phyloP scores from a whole-genome alignment of 768 basidiomycete species.

The Suillus lakei region DNA sequence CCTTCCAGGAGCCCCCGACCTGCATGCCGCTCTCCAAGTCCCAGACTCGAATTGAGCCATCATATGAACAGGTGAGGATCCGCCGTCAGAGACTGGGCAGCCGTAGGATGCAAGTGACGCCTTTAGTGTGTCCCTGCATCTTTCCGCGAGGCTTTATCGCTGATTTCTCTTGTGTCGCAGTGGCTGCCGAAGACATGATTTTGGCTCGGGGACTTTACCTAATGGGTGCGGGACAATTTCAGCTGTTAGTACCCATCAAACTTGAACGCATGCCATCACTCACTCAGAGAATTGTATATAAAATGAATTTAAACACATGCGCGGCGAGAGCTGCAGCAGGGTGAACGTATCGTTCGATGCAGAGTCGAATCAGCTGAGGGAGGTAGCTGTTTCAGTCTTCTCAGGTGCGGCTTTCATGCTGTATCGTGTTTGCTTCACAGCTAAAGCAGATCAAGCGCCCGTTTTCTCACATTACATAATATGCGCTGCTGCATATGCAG shows the following conservation, averaged over 20 bases:
- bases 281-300: background rate
- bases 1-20: background rate
- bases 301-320: background rate
- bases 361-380: background rate
- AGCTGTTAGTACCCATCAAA: background rate
- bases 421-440: background rate
- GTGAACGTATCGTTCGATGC: background rate
- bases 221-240: background rate
- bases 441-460: background rate
- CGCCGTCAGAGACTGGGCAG: background rate
- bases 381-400: background rate
- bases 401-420: background rate
- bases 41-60: background rate
- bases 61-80: background rate
- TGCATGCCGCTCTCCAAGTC: background rate
- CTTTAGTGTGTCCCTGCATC: background rate
- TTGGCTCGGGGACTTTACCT: background rate
- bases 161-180: background rate
- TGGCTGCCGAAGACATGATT: background rate
- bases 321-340: background rate
- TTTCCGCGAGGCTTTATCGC: background rate
- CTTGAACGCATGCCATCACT: background rate
- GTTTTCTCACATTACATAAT: background rate
- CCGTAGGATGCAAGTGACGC: background rate
- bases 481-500: no score